These are phyloP conservation scores for Solanum dulcamara DNA, from an alignment of 257 asterid species.

Conservation along the genomic window DNA sequence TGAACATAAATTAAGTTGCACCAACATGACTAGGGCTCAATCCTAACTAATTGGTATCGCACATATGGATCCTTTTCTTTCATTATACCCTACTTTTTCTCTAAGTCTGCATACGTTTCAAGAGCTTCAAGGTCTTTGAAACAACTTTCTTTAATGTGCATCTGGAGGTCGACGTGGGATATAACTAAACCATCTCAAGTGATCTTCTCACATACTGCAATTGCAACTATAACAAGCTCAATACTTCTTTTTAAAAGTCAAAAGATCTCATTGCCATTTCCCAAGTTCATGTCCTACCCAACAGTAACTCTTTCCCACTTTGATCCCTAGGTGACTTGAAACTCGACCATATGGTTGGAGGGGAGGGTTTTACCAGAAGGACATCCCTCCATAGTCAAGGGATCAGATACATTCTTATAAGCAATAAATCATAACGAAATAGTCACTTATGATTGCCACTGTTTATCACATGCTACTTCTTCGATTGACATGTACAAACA, in stretches of 20 bases:
- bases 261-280: not conserved
- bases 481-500: not conserved
- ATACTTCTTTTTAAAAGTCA: not conserved
- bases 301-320: not conserved
- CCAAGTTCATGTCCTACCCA: not conserved
- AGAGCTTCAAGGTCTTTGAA: not conserved
- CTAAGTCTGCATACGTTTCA: not conserved
- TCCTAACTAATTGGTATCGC: too few species aligned
- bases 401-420: not conserved
- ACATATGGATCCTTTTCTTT: not conserved
- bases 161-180: not conserved
- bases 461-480: not conserved
- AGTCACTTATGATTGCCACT: not conserved
- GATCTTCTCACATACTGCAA: not conserved
- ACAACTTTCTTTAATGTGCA: not conserved
- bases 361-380: not conserved
- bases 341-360: not conserved
- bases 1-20: not conserved
- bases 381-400: not conserved
- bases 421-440: not conserved
- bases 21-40: not conserved
- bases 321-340: not conserved
- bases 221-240: not conserved
- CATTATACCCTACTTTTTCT: not conserved
- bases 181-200: not conserved